A percentile compares a stretch with the other conserved stretches of the same genome.
These are phyloP conservation scores for Termitomyces sp. DNA, from an alignment of 768 basidiomycete genomes.

Conservation along the genomic window DNA sequence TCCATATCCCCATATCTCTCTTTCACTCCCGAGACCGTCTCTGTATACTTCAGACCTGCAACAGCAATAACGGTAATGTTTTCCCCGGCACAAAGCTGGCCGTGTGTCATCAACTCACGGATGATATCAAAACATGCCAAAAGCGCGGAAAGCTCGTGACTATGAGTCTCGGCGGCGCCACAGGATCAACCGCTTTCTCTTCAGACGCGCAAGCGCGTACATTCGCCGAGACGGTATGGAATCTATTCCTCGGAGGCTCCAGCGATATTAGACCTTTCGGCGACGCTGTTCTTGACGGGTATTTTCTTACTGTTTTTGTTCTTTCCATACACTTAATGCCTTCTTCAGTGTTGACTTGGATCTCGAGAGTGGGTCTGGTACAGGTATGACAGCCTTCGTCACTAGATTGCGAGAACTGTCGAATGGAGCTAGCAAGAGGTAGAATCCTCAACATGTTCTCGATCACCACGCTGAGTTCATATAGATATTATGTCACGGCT, in stretches of 20 bases:
- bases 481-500: slow-evolving; percentile 59
- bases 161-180: slow-evolving; percentile 54
- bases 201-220: slow-evolving; percentile 48
- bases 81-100: slow-evolving; percentile 60
- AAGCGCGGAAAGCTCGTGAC: slow-evolving; percentile 54
- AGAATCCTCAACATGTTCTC: slow-evolving; percentile 7
- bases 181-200: slow-evolving; percentile 51
- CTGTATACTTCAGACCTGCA: slow-evolving; percentile 46
- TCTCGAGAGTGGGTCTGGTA: slow-evolving; percentile 56
- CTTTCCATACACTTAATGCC: not conserved
- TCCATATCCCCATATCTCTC: not conserved
- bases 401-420: slow-evolving; percentile 46
- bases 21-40: not conserved
- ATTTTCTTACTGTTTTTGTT: slow-evolving; percentile 6
- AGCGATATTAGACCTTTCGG: slow-evolving; percentile 65
- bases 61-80: slow-evolving; percentile 40
- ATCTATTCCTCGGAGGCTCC: slow-evolving; percentile 59
- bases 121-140: slow-evolving; percentile 62
- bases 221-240: slow-evolving; percentile 68
- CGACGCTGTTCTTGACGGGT: slow-evolving; percentile 68
- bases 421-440: slow-evolving; percentile 47
- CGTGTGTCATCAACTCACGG: slow-evolving; percentile 50
- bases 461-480: not conserved
- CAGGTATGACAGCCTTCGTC: slow-evolving; percentile 47
- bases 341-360: slow-evolving; percentile 55